Conservation (phyloP, 2,329 filamentous ascomycete species). For the Colletotrichum tabaci region DNA sequence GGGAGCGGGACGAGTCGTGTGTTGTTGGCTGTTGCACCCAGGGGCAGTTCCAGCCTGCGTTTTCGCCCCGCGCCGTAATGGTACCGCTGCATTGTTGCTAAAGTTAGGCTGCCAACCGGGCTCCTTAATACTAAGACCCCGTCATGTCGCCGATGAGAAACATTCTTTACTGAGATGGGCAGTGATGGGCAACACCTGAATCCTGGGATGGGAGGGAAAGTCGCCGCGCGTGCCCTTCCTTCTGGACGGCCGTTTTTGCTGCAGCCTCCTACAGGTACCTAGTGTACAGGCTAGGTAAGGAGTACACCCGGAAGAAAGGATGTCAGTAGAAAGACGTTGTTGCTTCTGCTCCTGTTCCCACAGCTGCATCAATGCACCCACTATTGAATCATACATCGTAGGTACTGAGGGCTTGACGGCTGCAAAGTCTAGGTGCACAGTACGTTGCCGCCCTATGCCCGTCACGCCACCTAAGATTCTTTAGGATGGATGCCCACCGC, state of each 20-base stretch:
- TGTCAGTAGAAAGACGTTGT: neutral
- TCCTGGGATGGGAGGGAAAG: neutral
- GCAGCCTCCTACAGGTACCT: too few species aligned
- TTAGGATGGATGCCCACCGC: conserved; percentile 15
- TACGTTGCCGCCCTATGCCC: neutral
- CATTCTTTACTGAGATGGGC: conserved; percentile 21
- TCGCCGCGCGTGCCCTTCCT: neutral
- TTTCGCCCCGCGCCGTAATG: conserved; percentile 25
- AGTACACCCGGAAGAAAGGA: too few species aligned
- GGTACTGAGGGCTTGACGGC: neutral
- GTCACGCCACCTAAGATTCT: conserved; percentile 25
- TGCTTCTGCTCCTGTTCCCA: conserved; percentile 6
- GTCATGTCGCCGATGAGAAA: conserved; percentile 8
- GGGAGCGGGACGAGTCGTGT: neutral
- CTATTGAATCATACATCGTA: too few species aligned
- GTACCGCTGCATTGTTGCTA: conserved; percentile 37
- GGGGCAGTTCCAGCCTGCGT: conserved; percentile 21
- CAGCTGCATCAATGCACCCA: neutral
- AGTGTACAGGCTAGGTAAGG: too few species aligned
- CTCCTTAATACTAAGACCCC: conserved; percentile 3
- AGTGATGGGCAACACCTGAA: conserved; percentile 20
- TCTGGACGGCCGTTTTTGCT: neutral
- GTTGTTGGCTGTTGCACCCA: neutral
- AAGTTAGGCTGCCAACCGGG: conserved; percentile 31
- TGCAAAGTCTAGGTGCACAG: neutral